phyloP scores from a whole-genome alignment of 306 rosid species.

The Ochetophila trinervis region DNA sequence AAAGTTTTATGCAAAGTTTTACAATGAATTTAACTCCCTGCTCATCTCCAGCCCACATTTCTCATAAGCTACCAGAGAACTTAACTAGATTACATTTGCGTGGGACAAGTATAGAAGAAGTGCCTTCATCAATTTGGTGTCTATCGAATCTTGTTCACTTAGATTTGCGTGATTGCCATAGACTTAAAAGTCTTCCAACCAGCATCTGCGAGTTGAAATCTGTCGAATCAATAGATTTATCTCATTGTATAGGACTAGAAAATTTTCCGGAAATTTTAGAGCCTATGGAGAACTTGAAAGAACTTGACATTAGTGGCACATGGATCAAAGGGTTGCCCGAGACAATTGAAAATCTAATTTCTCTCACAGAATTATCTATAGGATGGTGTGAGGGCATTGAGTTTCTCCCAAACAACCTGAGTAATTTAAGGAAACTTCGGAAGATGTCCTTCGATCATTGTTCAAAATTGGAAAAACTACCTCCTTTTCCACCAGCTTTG shows the following conservation, averaged over 20 bases:
- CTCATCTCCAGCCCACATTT: not conserved
- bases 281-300: not conserved
- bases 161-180: accelerated
- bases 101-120: not conserved
- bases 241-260: not conserved
- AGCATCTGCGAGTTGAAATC: constrained; percentile 1
- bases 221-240: not conserved
- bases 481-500: no score
- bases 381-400: not conserved
- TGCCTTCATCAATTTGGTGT: constrained; percentile 13
- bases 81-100: not conserved
- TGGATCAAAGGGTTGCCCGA: constrained; percentile 1
- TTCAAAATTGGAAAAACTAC: no score
- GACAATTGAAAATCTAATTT: not conserved
- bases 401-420: not conserved
- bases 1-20: not conserved
- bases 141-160: not conserved
- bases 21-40: no score
- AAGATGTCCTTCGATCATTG: no score
- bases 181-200: not conserved
- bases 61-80: not conserved
- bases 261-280: constrained; percentile 13
- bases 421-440: not conserved
- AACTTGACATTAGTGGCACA: not conserved
- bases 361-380: not conserved